phyloP scores from a whole-genome alignment of 805 yeast species.

The Yamadazyma tumulicola region DNA sequence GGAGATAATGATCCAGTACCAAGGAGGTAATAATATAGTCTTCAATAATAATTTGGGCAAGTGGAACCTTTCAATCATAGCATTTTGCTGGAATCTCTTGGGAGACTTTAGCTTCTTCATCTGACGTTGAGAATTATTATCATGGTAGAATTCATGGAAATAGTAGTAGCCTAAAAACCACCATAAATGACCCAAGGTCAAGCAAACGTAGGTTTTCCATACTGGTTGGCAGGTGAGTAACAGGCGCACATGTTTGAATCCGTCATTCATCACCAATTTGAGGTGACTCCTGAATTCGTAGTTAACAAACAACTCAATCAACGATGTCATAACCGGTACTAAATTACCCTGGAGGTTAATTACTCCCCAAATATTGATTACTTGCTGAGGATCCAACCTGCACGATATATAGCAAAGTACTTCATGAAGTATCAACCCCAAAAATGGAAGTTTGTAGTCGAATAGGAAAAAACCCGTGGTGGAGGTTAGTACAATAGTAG shows the following conservation, averaged over 20 bases:
- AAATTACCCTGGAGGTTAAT: conserved; percentile 7
- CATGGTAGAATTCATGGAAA: conserved; percentile 13
- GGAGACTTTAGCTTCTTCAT: conserved; percentile 12
- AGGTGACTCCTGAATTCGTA: conserved; percentile 1
- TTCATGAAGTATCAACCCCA: conserved; percentile 25
- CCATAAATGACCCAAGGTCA: conserved; percentile 28
- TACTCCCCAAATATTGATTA: conserved; percentile 8
- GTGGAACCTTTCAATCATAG: conserved; percentile 7
- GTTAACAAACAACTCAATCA: conserved; percentile 6
- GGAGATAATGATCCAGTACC: conserved; percentile 28
- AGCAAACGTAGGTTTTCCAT: conserved; percentile 13
- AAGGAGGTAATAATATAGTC: conserved; percentile 26
- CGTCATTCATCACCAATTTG: not conserved
- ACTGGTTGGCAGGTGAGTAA: not conserved
- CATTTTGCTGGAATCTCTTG: conserved; percentile 9
- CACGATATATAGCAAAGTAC: conserved; percentile 28
- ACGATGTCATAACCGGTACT: conserved; percentile 6
- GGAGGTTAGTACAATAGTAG: conserved; percentile 19
- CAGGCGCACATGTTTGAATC: not conserved
- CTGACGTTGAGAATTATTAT: conserved; percentile 15
- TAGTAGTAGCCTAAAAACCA: conserved; percentile 23
- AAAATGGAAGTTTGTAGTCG: conserved; percentile 12
- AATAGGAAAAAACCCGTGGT: conserved; percentile 16
- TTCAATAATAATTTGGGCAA: conserved; percentile 10
- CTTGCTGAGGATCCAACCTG: conserved; percentile 19